These are phyloP conservation scores for Aspergillus sp. DNA, from an alignment of 2,329 filamentous ascomycete species.

Conservation along the genomic window DNA sequence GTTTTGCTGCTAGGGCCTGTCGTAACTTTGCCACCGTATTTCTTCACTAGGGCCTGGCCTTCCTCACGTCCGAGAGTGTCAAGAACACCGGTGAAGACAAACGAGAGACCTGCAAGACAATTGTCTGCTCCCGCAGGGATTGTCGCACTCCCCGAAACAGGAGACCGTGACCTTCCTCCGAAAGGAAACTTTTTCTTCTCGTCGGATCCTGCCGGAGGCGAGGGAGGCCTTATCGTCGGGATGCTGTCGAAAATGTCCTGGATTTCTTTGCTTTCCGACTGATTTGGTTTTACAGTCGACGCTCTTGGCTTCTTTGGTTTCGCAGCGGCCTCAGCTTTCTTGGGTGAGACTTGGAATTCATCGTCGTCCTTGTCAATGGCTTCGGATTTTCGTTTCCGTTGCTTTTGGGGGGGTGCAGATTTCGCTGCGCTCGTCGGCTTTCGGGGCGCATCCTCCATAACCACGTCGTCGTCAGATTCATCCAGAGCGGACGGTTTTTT, in stretches of 20 bases:
- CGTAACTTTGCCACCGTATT: slow-evolving; percentile 90
- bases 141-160: slow-evolving; percentile 65
- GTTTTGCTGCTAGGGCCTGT: slow-evolving; percentile 87
- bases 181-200: slow-evolving; percentile 76
- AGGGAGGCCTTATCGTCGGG: slow-evolving; percentile 76
- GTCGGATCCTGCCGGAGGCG: slow-evolving; percentile 72
- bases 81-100: slow-evolving; percentile 92
- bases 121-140: slow-evolving; percentile 83
- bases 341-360: slow-evolving; percentile 59
- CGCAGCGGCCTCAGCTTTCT: slow-evolving; percentile 48
- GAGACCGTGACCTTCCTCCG: slow-evolving; percentile 60
- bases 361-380: slow-evolving; percentile 53
- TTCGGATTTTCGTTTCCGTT: slow-evolving; percentile 59
- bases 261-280: slow-evolving; percentile 68
- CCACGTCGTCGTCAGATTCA: slow-evolving; percentile 47
- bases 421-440: slow-evolving; percentile 49
- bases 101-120: slow-evolving; percentile 83
- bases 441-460: slow-evolving; percentile 53
- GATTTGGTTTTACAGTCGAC: slow-evolving; percentile 64
- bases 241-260: slow-evolving; percentile 87
- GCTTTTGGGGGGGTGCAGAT: slow-evolving; percentile 35
- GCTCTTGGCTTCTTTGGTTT: slow-evolving; percentile 54
- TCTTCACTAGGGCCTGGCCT: slow-evolving; percentile 81
- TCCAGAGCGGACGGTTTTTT: slow-evolving; percentile 33
- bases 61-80: slow-evolving; percentile 80